phyloP scores from a whole-genome alignment of 2,329 filamentous ascomycete genomes.

The Falciphora oryzae region DNA sequence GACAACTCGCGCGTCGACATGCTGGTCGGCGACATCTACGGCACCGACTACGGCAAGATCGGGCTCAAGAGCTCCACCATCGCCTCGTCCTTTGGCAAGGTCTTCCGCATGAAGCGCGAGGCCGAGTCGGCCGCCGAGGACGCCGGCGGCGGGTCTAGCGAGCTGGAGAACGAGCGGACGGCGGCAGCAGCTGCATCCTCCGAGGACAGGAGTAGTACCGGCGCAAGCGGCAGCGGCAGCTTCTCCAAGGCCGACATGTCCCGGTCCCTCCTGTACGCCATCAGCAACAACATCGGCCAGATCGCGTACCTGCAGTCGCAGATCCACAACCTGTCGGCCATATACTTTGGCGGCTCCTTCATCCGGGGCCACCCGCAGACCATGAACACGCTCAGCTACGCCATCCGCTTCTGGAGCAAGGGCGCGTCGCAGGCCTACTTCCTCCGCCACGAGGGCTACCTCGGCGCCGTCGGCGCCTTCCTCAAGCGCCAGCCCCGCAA shows the following conservation, averaged over 20 bases:
- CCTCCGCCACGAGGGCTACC: constrained; percentile 88
- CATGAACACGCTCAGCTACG: constrained; percentile 95
- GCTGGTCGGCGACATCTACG: constrained; percentile 97
- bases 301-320: constrained; percentile 97
- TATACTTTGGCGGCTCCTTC: constrained; percentile 97
- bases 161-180: neutral
- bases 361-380: constrained; percentile 95
- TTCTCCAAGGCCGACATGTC: constrained; percentile 85
- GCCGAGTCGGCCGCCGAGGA: constrained; percentile 77
- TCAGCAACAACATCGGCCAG: constrained; percentile 97
- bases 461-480: constrained; percentile 91
- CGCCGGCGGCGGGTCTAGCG: constrained; percentile 34
- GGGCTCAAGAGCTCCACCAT: constrained; percentile 94
- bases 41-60: constrained; percentile 91
- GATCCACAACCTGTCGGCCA: constrained; percentile 83
- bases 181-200: neutral
- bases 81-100: constrained; percentile 93
- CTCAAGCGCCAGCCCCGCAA: constrained; percentile 84
- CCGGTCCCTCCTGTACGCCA: constrained; percentile 84
- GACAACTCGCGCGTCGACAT: constrained; percentile 94
- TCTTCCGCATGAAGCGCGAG: constrained; percentile 85
- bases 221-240: constrained; percentile 25
- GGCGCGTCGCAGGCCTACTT: constrained; percentile 95
- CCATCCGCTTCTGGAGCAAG: constrained; percentile 94
- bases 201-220: neutral